Base-by-base conservation (phyloP, 1,139 yeast species). In the Yamadazyma trypodendri region DNA sequence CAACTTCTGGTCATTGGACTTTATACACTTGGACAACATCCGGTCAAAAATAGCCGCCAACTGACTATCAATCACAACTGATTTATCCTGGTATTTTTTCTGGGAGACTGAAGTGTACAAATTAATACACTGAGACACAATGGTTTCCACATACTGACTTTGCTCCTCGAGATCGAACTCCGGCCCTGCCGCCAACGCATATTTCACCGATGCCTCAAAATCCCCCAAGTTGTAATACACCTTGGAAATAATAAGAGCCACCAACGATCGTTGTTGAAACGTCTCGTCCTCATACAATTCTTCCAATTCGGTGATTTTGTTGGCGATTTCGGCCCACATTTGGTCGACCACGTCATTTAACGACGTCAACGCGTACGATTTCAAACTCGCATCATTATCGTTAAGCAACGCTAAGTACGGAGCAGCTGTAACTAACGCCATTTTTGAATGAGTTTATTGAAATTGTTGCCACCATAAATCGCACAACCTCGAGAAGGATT, bases 251-350 rank as follows among this genome's bases (percentile, higher is more conserved):
- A 92, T 79, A 46, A 92, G 72, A 3, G 98, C 98, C 3, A 97
- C 98, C 55, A 92, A 73, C 39, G 79, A 68, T 50, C 95, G 79
- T 44, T 84, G 79, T 35, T 82, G 79, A 60, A 90, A 92, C 12
- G 75, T 63, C 41, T 77, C 75, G 60, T 92, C 96, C 63, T 92
- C 98, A 55, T 84, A 89, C 38, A 92, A 71, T 47, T 88, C 96
- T 66, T 92, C 98, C 55, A 70, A 88, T 72, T 85, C 92, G 32
- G 87, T 72, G 48, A 92, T 79, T 56, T 78, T 82, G 63, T 92
- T 94, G 44, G 98, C 96, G 43, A 94, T 86, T 68, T 92, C 98
- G 3, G 97, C 90, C 99, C 99, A 92, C 48, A 88, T 74, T 61
- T 87, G 90, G 65, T 89, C 96, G 40, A 89, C 96, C 40, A 85